Conservation (phyloP, 352 stramenopile genomes). For the Phytophthora hybrid region DNA sequence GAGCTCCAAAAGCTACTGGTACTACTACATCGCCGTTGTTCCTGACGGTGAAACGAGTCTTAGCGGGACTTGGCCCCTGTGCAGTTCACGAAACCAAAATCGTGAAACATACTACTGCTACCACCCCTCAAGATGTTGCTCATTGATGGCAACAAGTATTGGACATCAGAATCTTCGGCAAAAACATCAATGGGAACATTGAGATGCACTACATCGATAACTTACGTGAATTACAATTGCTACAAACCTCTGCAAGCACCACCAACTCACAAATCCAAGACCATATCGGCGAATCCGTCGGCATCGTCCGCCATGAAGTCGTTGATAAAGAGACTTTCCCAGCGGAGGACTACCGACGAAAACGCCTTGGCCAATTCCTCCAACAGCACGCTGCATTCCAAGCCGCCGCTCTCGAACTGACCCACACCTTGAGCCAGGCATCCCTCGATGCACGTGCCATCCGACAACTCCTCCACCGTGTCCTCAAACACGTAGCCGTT, state of each 20-base stretch:
- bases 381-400: conserved; percentile 54
- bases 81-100: too few species aligned
- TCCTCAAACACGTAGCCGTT: conserved; percentile 78
- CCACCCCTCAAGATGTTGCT: too few species aligned
- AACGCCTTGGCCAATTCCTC: conserved; percentile 70
- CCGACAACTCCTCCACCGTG: conserved; percentile 38
- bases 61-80: too few species aligned
- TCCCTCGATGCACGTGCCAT: conserved; percentile 53
- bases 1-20: too few species aligned
- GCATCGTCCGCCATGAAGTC: conserved; percentile 61
- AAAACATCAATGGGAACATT: not conserved
- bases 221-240: conserved; percentile 37
- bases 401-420: conserved; percentile 60
- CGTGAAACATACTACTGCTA: too few species aligned
- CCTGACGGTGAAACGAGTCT: too few species aligned
- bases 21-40: too few species aligned
- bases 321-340: conserved; percentile 78
- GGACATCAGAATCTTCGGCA: too few species aligned
- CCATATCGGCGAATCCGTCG: conserved; percentile 49
- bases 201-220: conserved; percentile 10
- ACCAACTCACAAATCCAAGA: conserved; percentile 43
- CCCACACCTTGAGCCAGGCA: conserved; percentile 65
- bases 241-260: not conserved
- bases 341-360: conserved; percentile 73
- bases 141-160: too few species aligned